Percentiles rank a stretch among this genome's conserved stretches.
phyloP scores from a whole-genome alignment of 768 basidiomycete species.

The Fomitopsis pulvina region DNA sequence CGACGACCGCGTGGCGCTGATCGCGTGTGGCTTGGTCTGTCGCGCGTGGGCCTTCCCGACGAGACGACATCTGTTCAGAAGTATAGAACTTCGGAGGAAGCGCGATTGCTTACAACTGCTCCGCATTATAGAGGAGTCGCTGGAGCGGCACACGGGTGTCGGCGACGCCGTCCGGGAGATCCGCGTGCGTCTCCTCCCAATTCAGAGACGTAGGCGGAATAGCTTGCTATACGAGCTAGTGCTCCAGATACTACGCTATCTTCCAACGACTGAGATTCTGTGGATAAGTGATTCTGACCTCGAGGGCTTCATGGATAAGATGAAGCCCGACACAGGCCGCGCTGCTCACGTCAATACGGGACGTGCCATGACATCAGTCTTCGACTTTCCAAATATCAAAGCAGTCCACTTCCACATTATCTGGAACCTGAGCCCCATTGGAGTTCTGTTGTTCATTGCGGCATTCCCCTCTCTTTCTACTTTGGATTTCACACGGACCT shows the following conservation, averaged over 20 bases:
- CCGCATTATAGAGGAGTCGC: not conserved
- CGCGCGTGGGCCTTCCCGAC: conserved; percentile 3
- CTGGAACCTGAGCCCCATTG: not conserved
- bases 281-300: not conserved
- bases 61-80: conserved; percentile 11
- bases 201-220: not conserved
- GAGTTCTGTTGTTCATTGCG: not conserved
- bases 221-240: not conserved
- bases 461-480: not conserved
- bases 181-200: not conserved
- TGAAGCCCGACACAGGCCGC: not conserved
- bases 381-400: not conserved
- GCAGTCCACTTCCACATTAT: not conserved
- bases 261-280: not conserved
- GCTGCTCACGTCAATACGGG: not conserved
- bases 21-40: conserved; percentile 9
- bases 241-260: not conserved
- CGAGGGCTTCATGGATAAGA: not conserved
- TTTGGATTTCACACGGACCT: not conserved
- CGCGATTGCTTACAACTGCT: not conserved
- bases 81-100: not conserved
- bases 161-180: not conserved
- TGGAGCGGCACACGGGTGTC: not conserved
- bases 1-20: conserved; percentile 6
- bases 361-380: not conserved